Evolutionary conservation across 202 grass and related monocot genomes (phyloP).

Genomic region (Panicum virgatum): DNA sequence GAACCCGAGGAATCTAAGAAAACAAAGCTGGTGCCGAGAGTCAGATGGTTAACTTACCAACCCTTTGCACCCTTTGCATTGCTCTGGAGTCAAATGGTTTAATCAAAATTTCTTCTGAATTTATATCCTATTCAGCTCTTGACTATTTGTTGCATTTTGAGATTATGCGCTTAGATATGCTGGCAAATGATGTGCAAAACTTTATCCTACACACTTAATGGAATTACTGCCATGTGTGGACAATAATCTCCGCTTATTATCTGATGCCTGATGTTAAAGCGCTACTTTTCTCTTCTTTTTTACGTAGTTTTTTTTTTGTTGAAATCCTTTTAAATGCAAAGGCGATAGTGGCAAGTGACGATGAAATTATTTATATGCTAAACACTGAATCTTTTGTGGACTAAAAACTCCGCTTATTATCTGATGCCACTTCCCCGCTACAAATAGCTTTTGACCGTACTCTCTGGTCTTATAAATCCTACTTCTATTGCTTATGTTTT

Average conservation of each 20-base stretch:
- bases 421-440: constrained; percentile 45
- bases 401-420: constrained; percentile 62
- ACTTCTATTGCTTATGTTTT: no score
- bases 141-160: not conserved
- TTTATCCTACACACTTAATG: constrained; percentile 75
- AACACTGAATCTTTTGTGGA: constrained; percentile 56
- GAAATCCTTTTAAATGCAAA: not conserved
- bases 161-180: not conserved
- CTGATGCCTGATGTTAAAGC: constrained; percentile 51
- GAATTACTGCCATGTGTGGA: constrained; percentile 52
- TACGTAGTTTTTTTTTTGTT: not conserved
- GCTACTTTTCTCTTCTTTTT: not conserved
- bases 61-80: constrained; percentile 63
- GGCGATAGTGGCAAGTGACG: not conserved
- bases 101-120: constrained; percentile 31
- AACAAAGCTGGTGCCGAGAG: constrained; percentile 51
- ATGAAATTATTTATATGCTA: constrained; percentile 43
- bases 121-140: not conserved
- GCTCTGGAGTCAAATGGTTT: constrained; percentile 91
- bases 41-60: constrained; percentile 84
- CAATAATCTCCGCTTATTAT: constrained; percentile 73
- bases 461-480: no score
- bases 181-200: constrained; percentile 47
- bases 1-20: constrained; percentile 8
- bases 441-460: not conserved